Conservation (phyloP, 441 rosid species). For the Pelargonium myrrhifolium region DNA sequence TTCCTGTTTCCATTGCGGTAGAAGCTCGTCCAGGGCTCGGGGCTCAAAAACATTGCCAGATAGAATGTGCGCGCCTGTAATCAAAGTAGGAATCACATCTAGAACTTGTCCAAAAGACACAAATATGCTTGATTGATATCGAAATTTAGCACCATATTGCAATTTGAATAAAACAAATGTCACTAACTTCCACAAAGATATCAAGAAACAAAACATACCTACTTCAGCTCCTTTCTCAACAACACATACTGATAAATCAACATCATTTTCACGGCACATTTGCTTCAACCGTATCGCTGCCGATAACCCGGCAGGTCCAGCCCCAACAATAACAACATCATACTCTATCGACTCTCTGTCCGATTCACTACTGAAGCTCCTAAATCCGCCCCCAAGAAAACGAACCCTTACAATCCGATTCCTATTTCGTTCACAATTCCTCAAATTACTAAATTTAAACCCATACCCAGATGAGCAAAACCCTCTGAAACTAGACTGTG, state of each 20-base stretch:
- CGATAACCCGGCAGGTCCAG: conserved; percentile 94
- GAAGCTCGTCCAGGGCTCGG: conserved; percentile 75
- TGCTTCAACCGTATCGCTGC: conserved; percentile 89
- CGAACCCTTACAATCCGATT: conserved; percentile 18
- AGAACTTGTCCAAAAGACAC: conserved; percentile 7
- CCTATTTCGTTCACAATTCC: conserved; percentile 13
- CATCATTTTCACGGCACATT: conserved; percentile 56
- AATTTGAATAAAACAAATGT: background rate
- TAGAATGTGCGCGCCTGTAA: conserved; percentile 73
- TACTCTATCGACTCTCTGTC: conserved; percentile 67
- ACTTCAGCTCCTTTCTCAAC: conserved; percentile 97
- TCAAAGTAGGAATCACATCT: conserved; percentile 15
- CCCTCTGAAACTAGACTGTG: conserved; percentile 13
- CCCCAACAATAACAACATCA: conserved; percentile 88
- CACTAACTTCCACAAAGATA: conserved; percentile 6
- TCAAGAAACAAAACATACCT: conserved; percentile 33
- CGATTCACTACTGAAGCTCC: conserved; percentile 43
- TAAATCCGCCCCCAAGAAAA: conserved; percentile 20
- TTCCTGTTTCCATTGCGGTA: conserved; percentile 87
- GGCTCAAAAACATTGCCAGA: conserved; percentile 96
- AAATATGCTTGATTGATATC: background rate
- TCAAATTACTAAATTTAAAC: conserved; percentile 18
- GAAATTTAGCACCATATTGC: background rate
- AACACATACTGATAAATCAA: conserved; percentile 81
- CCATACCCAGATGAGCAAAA: conserved; percentile 30